phyloP scores from a whole-genome alignment of 352 stramenopile species.

The Globisporangium uncinulatum region DNA sequence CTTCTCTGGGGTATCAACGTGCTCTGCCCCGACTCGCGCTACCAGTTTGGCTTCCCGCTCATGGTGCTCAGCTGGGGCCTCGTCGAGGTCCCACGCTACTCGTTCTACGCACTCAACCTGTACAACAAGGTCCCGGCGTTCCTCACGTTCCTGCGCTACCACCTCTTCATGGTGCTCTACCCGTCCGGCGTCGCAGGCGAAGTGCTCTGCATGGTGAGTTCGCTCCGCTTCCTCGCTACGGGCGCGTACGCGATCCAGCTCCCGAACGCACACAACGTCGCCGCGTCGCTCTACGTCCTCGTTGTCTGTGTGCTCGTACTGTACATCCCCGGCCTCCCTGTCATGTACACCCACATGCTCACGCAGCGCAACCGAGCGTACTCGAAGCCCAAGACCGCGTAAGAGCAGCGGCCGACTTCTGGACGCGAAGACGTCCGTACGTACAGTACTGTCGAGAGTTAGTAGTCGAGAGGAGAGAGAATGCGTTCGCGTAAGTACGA shows the following conservation, averaged over 20 bases:
- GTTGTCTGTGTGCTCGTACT: constrained; percentile 62
- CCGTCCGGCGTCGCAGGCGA: constrained; percentile 93
- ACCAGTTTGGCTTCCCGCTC: constrained; percentile 81
- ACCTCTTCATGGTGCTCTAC: constrained; percentile 98
- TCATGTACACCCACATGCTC: constrained; percentile 88
- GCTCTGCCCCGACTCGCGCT: constrained; percentile 65
- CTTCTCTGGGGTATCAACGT: constrained; percentile 95
- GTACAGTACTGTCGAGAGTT: no score
- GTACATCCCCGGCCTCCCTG: constrained; percentile 68
- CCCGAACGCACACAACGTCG: constrained; percentile 75
- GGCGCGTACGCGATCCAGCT: constrained; percentile 67
- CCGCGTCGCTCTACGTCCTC: constrained; percentile 67
- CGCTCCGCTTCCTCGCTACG: constrained; percentile 45
- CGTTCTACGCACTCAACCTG: constrained; percentile 96
- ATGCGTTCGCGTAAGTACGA: no score
- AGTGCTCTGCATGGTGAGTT: constrained; percentile 71
- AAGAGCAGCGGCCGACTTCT: constrained; percentile 15
- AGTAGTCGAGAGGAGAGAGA: no score
- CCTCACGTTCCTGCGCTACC: constrained; percentile 97
- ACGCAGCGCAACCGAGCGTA: constrained; percentile 80
- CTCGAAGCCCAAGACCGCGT: constrained; percentile 68
- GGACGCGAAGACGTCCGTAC: no score
- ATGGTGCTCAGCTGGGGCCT: constrained; percentile 87
- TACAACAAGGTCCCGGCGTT: constrained; percentile 91
- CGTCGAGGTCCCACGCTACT: constrained; percentile 94